Evolutionary conservation across 2,329 filamentous ascomycete genomes (phyloP), one percentile per base, ranked within the genome.

Genomic region (Fusarium sp.): DNA sequence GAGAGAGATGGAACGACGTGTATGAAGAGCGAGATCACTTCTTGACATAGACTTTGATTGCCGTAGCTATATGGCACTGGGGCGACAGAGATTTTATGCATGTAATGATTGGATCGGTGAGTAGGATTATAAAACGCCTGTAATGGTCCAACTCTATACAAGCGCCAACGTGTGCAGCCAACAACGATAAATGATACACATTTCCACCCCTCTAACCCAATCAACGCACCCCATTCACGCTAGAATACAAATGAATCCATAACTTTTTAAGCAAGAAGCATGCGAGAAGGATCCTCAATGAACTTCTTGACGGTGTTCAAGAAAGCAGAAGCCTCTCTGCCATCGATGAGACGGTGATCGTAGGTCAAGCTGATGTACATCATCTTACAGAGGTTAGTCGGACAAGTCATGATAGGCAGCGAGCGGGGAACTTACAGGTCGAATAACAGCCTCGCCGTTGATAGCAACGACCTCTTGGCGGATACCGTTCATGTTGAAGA

Each of bases 261-360:
- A 24, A 43, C n/a, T 40, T 30, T 18, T 63, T 66, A 75, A 85
- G 86, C 87, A 85, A 90, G 49, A 80, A 55, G 79, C 76, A 34
- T 85, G 82, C 57, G 82, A 71, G 77, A 88, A 82, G 55, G 88
- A 57, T 78, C 77, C 64, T 78, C 74, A 7, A 78, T 75, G 51
- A 76, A 73, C 70, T 74, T 73, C 68, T 78, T 78, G 43, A 78
- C 76, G 8, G 70, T 62, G 58, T 78, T 78, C 42, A 78, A 84
- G 75, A 90, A 90, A 70, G 89, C 86, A 74, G 89, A 89, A 72
- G 90, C 88, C 45, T 86, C 86, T 5, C 86, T 85, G 29, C 88
- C 87, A 49, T 86, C 83, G 66, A 90, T 89, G 63, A 86, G 84
- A 68, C 83, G 84, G 64, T 84, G 84, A 27, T 84, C 85, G 73